Percentiles rank a stretch among this genome's conserved stretches.
These are phyloP conservation scores for Linderina pennispora DNA, from an alignment of 192 early-diverging fungal species.

Conservation along the genomic window DNA sequence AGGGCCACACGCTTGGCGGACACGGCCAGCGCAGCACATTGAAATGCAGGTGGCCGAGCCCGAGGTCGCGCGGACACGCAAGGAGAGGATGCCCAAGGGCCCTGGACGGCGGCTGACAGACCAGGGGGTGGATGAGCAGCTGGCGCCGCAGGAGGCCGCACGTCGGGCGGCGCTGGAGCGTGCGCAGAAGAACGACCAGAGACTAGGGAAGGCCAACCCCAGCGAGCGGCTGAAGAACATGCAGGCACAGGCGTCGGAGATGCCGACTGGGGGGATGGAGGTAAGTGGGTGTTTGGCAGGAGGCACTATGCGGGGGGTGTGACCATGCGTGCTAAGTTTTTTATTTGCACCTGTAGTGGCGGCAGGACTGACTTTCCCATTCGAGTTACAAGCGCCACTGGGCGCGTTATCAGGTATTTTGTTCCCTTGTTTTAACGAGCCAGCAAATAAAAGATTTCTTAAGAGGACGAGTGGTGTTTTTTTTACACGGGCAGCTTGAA, in stretches of 20 bases:
- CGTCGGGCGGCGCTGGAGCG: not conserved
- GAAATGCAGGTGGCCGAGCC: not conserved
- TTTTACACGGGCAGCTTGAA: conserved; percentile 49
- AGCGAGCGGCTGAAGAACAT: not conserved
- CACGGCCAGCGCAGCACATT: not conserved
- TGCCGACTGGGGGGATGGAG: not conserved
- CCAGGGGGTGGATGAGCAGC: not conserved
- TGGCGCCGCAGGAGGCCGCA: not conserved
- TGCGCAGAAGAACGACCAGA: not conserved
- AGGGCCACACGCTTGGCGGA: not conserved
- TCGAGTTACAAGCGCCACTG: not conserved
- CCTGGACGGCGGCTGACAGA: not conserved
- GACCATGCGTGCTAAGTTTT: no score
- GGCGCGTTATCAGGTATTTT: not conserved
- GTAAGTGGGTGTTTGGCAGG: no score
- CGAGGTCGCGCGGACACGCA: not conserved
- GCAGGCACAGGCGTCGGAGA: not conserved
- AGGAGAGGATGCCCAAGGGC: not conserved
- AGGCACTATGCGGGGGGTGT: no score
- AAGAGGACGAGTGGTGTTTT: not conserved
- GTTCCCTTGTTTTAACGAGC: not conserved
- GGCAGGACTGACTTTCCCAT: not conserved
- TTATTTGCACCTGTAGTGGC: not conserved
- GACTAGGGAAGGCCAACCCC: not conserved
- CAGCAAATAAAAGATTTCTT: not conserved